phyloP scores from a whole-genome alignment of 2,329 filamentous ascomycete genomes.

The Thyridium curvatum region DNA sequence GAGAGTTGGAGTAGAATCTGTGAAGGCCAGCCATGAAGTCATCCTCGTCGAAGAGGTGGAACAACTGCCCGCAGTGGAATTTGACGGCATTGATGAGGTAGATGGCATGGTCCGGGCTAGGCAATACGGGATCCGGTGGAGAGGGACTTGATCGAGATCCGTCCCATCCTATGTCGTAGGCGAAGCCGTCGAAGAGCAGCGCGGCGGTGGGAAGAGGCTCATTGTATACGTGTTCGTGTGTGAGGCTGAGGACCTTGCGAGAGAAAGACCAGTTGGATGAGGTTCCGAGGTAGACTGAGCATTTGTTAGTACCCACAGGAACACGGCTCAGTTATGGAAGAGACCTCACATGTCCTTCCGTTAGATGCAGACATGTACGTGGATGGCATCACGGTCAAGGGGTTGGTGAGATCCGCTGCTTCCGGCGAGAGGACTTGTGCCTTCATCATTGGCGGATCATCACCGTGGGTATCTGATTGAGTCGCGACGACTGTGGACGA shows the following conservation, averaged over 20 bases:
- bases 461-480: constrained; percentile 13
- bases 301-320: constrained; percentile 2
- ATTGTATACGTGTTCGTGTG: constrained; percentile 37
- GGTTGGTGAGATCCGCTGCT: constrained; percentile 26
- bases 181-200: constrained; percentile 42
- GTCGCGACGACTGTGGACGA: too few species aligned
- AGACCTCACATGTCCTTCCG: constrained; percentile 34
- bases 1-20: constrained; percentile 19
- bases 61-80: constrained; percentile 47
- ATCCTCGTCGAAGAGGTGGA: constrained; percentile 47
- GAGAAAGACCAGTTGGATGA: constrained; percentile 53
- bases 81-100: constrained; percentile 51
- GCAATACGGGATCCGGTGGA: constrained; percentile 20
- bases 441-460: constrained; percentile 14
- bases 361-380: constrained; percentile 32
- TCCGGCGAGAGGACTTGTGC: constrained; percentile 14
- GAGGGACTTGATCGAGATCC: constrained; percentile 13
- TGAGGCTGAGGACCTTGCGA: constrained; percentile 39
- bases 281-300: constrained; percentile 42
- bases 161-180: constrained; percentile 47
- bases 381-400: constrained; percentile 29
- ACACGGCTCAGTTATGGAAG: not conserved
- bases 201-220: constrained; percentile 32
- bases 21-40: constrained; percentile 34
- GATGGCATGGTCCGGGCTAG: constrained; percentile 42